A percentile compares a stretch with the other conserved stretches of the same genome.
phyloP scores from a whole-genome alignment of 176 grass and related monocot species.

The Paspalum vaginatum region DNA sequence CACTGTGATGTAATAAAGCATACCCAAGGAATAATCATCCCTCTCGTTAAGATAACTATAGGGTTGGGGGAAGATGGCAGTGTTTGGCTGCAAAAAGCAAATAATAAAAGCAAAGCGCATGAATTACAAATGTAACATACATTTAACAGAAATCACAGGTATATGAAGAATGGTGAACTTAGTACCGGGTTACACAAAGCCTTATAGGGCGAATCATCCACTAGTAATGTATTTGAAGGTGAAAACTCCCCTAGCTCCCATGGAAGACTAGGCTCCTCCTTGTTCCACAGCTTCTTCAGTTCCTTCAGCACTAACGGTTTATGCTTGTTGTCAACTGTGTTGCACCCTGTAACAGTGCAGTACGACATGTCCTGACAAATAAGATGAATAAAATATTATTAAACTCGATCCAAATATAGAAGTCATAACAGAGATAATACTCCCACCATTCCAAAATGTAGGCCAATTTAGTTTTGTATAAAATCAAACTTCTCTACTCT shows the following conservation, averaged over 20 bases:
- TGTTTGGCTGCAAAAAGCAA: conserved; percentile 66
- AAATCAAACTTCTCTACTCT: too few relatives aligned
- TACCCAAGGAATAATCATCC: conserved; percentile 76
- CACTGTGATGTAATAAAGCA: conserved; percentile 31
- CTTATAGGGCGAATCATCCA: conserved; percentile 99
- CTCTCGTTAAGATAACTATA: conserved; percentile 56
- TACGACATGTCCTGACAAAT: conserved; percentile 68
- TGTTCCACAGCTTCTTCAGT: conserved; percentile 87
- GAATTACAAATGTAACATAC: conserved; percentile 24
- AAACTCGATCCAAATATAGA: conserved; percentile 12
- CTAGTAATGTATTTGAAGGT: conserved; percentile 86
- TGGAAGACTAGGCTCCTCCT: conserved; percentile 74
- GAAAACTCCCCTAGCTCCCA: conserved; percentile 79
- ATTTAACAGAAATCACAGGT: conserved; percentile 11
- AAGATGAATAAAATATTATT: conserved; percentile 18
- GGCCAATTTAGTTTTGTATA: too few relatives aligned
- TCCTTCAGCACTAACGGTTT: conserved; percentile 95
- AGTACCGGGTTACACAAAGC: conserved; percentile 87
- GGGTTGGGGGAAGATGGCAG: conserved; percentile 78
- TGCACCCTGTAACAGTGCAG: conserved; percentile 69
- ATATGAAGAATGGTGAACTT: conserved; percentile 17
- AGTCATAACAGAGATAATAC: background rate
- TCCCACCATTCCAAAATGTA: too few relatives aligned
- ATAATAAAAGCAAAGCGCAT: conserved; percentile 37
- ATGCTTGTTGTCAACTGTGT: conserved; percentile 56